Conservation (phyloP, 148 eudicot species). For the Camellia sinensis region DNA sequence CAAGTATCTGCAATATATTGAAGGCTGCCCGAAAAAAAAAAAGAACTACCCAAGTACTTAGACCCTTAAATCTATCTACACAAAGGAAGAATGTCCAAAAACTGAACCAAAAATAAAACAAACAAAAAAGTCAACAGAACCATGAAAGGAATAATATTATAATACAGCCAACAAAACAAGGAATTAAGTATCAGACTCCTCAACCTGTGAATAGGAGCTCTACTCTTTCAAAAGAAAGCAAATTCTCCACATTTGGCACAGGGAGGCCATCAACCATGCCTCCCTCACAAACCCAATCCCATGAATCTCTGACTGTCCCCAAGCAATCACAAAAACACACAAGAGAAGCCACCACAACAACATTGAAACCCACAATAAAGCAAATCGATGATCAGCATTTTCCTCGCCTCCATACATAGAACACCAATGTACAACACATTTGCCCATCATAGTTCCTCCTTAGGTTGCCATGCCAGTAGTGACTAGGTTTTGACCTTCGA, state of each 20-base stretch:
- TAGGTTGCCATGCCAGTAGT: not conserved
- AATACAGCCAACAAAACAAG: not conserved
- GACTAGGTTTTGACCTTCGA: not conserved
- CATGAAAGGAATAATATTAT: not conserved
- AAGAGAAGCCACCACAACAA: not conserved
- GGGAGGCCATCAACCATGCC: not conserved
- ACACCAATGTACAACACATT: not conserved
- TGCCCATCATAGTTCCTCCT: not conserved
- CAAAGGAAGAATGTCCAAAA: not conserved
- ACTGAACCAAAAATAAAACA: not conserved
- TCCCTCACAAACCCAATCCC: not conserved
- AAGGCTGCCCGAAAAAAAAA: not conserved
- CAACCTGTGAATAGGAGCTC: constrained; percentile 1
- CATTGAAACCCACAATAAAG: not conserved
- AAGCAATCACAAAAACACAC: not conserved
- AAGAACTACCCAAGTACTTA: not conserved
- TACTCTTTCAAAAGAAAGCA: not conserved
- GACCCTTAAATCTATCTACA: not conserved
- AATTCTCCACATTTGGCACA: not conserved
- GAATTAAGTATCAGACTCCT: not conserved
- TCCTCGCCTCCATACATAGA: not conserved
- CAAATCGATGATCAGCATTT: not conserved
- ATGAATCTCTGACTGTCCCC: not conserved
- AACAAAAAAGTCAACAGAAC: no score
- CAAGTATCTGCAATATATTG: not conserved